Evolutionary conservation across 2,329 filamentous ascomycete species (phyloP), one percentile per base, ranked within the genome.

Genomic region (Aspergillus jensenii): DNA sequence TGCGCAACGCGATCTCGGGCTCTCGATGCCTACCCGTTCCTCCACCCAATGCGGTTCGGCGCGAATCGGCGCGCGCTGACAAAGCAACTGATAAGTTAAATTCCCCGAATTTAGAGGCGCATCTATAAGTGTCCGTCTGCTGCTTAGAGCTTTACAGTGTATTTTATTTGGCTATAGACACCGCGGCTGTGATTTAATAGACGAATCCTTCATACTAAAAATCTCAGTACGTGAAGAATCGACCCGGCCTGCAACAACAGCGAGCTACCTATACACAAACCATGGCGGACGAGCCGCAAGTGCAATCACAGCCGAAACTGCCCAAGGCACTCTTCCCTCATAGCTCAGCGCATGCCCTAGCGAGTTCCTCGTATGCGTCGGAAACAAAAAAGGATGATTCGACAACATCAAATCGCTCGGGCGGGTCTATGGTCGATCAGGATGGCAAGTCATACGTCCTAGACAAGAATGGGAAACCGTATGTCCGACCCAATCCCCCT

Each of bases 391-490:
- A 71, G 37, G 62, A 64, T 35, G 60, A 67, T 27, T 35, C 55
- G 6, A 31, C 17, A 37, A 17, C 31, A 58, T n/a, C 67, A 27
- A 71, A 71, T 35, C 62, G 74, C 19, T 74, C 77, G n/a, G 78
- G 76, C 46, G 78, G 78, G n/a, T 75, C 80, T n/a, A 76, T 81
- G 2, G 68, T 81, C 43, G 79, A 75, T 57, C 78, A 79, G 62
- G 78, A 81, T 67, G 79, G 79, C 53, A 81, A 81, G 66, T 78
- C 78, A 78, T 81, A 70, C 41, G 77, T 68, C 12, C 68, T 81
- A 47, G 79, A 75, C 56, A 78, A 79, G 61, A 77, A 81, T 67
- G 79, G 79, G 54, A 81, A 81, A 67, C 79, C 79, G 79, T 81
- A 69, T 35, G 78, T 68, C 56, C 45, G 14, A 11, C 11, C 31